Evolutionary conservation across 176 grass and related monocot species (phyloP), one percentile per base, ranked within the genome.

Genomic region (Pontederia paniculata): DNA sequence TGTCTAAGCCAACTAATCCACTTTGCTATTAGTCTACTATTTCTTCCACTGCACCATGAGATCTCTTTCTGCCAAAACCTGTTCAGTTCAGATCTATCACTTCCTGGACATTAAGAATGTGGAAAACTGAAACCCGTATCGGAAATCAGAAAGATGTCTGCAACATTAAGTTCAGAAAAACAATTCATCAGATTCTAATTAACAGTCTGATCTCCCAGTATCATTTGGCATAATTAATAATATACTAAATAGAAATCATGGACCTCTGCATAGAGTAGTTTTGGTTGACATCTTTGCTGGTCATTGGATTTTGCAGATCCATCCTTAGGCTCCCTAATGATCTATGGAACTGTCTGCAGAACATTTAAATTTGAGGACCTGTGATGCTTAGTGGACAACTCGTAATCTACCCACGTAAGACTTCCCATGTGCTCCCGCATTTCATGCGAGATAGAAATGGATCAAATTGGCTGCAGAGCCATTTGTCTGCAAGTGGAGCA

Each of bases 31-130:
- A 16, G 16, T 37, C 5, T 19, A 4, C 48, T 53, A 9, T 19
- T 53, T 53, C 19, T n/a, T 13, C 50, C 19, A 17, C 19, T 17
- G 16, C 50, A 53, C 16, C n/a, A n/a, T 53, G 19, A 53, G 7
- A 37, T 37, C 28, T 37, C 28, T 37, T 37, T 17, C 50, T 17
- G 9, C 50, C n/a, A 52, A 17, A 52, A 19, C 50, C 18, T 52
- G 50, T 17, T 52, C 16, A 16, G n/a, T 52, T 52, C 45, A 77
- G 61, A 69, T 63, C 13, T 51, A 77, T 52, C 69, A 64, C 64
- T 78, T 83, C 75, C 78, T 83, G 76, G 73, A 43, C 70, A 74
- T 54, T 55, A 55, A 20, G 70, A 71, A 69, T 74, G 70, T 73
- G 46, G 74, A 70, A 78, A 55, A 19, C 21, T 67, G 21, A 50